Conservation (phyloP, 257 asterid genomes). For the Solanum gracilifrons region DNA sequence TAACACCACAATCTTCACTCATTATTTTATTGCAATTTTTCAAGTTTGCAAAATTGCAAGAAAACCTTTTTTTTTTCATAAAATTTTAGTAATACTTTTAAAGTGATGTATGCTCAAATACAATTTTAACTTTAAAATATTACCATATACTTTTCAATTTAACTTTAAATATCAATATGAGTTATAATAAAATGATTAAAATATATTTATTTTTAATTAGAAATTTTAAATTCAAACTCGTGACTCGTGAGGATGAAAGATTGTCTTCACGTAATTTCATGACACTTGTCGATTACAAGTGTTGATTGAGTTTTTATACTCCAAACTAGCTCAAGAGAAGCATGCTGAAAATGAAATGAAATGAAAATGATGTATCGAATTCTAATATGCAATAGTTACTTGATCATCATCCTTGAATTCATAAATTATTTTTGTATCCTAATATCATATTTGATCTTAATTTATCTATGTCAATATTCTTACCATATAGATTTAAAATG, state of each 20-base stretch:
- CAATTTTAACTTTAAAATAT: no score
- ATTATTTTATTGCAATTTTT: no score
- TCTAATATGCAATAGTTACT: no score
- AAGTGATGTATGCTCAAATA: neutral
- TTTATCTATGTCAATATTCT: neutral
- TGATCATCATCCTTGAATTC: neutral
- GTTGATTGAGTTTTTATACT: neutral
- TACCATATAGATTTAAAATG: neutral
- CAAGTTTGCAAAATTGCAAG: neutral
- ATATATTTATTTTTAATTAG: no score
- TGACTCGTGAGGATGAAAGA: neutral
- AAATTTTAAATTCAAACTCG: no score
- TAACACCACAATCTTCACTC: no score
- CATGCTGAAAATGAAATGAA: neutral
- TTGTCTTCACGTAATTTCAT: neutral
- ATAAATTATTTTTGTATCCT: neutral
- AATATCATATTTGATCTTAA: neutral
- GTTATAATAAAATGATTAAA: no score
- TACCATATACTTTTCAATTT: no score
- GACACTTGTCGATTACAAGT: fast-evolving
- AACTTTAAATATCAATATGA: no score
- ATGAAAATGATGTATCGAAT: no score
- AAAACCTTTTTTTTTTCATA: no score
- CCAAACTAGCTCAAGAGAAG: neutral
- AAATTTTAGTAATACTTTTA: no score